These are phyloP conservation scores for Lipomyces spencermartinsiae DNA, from an alignment of 805 yeast genomes.

Conservation along the genomic window DNA sequence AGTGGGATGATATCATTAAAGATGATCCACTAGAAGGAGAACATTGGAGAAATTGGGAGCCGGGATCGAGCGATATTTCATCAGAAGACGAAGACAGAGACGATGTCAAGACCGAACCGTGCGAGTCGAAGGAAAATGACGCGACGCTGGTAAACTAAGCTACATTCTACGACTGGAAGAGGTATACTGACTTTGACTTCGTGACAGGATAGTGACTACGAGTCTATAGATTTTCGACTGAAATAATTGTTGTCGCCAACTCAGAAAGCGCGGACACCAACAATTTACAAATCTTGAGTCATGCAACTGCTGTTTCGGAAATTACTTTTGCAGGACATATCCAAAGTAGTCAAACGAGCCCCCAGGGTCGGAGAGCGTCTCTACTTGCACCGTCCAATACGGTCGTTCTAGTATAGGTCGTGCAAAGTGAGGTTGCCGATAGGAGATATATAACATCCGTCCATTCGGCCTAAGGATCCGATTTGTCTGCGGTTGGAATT, in stretches of 20 bases:
- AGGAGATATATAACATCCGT: constrained; percentile 40
- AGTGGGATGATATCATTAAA: constrained; percentile 42
- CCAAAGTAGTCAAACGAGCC: constrained; percentile 40
- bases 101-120: background rate
- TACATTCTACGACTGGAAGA: background rate
- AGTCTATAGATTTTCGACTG: constrained; percentile 30
- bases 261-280: background rate
- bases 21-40: constrained; percentile 44
- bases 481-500: constrained; percentile 20
- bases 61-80: constrained; percentile 8
- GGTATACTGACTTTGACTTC: background rate
- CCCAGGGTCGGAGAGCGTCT: constrained; percentile 31
- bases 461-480: constrained; percentile 40
- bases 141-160: background rate
- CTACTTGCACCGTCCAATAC: constrained; percentile 35
- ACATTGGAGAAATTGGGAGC: constrained; percentile 41
- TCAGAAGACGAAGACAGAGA: constrained; percentile 20
- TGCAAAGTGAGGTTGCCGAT: constrained; percentile 43
- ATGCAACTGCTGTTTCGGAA: background rate
- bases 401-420: constrained; percentile 36
- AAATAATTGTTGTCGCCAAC: background rate
- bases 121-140: background rate
- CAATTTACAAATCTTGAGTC: background rate
- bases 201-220: constrained; percentile 26
- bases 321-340: constrained; percentile 31